phyloP scores from a whole-genome alignment of 2,329 filamentous ascomycete genomes.

The Fusarium chuoi region DNA sequence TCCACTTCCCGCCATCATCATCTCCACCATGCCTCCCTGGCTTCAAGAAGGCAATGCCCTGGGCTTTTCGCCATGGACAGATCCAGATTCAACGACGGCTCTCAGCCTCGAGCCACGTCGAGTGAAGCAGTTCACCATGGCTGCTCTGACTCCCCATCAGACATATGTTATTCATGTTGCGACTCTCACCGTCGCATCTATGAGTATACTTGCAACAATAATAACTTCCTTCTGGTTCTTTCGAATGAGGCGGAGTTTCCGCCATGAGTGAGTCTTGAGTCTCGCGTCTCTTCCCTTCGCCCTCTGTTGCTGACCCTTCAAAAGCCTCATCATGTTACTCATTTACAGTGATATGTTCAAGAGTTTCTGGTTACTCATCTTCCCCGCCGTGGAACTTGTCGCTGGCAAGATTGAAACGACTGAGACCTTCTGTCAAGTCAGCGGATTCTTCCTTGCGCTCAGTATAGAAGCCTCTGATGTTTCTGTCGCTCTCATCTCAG shows the following conservation, averaged over 20 bases:
- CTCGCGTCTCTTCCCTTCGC: not conserved
- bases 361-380: constrained; percentile 74
- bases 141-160: constrained; percentile 28
- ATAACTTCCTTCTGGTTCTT: constrained; percentile 77
- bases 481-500: constrained; percentile 76
- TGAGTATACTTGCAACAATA: constrained; percentile 67
- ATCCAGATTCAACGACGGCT: not conserved
- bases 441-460: constrained; percentile 73
- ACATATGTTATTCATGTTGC: constrained; percentile 39
- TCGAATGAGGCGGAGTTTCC: constrained; percentile 77
- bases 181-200: constrained; percentile 54
- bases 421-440: constrained; percentile 72
- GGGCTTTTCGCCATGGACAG: constrained; percentile 22
- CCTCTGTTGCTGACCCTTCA: constrained; percentile 9
- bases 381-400: constrained; percentile 67
- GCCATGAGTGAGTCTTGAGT: constrained; percentile 64
- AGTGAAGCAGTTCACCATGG: constrained; percentile 27
- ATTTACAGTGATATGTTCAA: constrained; percentile 79
- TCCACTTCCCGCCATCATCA: constrained; percentile 3
- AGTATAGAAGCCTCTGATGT: constrained; percentile 78
- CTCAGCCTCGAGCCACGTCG: constrained; percentile 22
- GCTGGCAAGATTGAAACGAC: constrained; percentile 60
- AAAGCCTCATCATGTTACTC: constrained; percentile 77
- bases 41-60: constrained; percentile 13
- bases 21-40: constrained; percentile 35